Evolutionary conservation across 139 green algal species (phyloP), one percentile per base, ranked within the genome.

Genomic region (Chlamydomonas applanata): DNA sequence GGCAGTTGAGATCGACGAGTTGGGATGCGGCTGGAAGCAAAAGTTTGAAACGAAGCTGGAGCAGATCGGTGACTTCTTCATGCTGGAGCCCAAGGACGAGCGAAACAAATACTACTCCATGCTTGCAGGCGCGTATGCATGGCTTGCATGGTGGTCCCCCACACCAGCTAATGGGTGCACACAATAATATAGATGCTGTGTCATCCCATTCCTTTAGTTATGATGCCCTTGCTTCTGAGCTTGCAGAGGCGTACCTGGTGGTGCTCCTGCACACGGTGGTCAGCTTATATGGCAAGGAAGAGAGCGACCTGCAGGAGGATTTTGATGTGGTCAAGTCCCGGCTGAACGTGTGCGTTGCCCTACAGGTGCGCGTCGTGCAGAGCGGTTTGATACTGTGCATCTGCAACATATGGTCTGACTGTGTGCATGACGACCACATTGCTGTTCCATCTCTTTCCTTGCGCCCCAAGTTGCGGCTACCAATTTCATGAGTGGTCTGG

Each of bases 1-100:
- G 14, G 67, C 67, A 14, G 67, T 73, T 29, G 67, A 73, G 27
- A 62, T 73, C 27, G 67, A 73, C 30, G 67, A 73, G 45, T 27
- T 73, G 16, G 67, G 40, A 14, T 73, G 67, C 27, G 46, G 67
- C 9, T 73, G 67, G 67, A 62, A 63, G 29, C 4, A 62, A 5
- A 62, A 63, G 3, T 73, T 46, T 45, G 44, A 62, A 16, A 24
- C 19, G 4, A 73, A 73, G 25, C 25, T 73, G 45, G 67, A 73
- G 45, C 45, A 73, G 27, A 63, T 73, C n/a, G 67, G 67, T 4
- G 67, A 73, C 22, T 73, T 73, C 25, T 73, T 73, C 27, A 60
- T 9, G 27, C 45, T 73, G 7, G 40, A 46, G 14, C 14, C 45
- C 14, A 73, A 60, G 46, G 46, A 73, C 27, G 67, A 73, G 27